These are phyloP conservation scores for Xylaria digitata DNA, from an alignment of 2,329 filamentous ascomycete genomes.

Conservation along the genomic window DNA sequence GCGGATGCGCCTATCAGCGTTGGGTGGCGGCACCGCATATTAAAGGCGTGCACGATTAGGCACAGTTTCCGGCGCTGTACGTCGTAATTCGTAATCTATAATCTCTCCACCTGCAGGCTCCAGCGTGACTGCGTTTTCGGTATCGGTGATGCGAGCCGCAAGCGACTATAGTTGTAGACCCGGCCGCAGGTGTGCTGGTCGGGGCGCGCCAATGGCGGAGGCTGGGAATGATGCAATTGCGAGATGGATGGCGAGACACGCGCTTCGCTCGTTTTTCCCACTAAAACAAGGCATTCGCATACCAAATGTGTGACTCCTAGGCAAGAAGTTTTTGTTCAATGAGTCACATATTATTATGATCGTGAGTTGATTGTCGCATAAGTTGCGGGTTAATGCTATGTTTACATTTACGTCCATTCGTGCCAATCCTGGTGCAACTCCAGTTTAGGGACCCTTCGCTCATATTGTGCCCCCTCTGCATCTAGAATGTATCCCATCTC, in stretches of 20 bases:
- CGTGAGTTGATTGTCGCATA: not conserved
- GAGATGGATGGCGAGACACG: conserved; percentile 10
- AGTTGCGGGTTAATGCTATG: not conserved
- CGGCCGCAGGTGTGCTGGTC: not conserved
- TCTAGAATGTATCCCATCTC: conserved; percentile 61
- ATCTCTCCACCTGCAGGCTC: conserved; percentile 3
- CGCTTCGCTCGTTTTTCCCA: conserved; percentile 8
- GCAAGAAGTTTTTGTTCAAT: not conserved
- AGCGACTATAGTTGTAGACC: not conserved
- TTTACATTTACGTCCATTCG: conserved; percentile 40
- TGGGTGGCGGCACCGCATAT: not conserved
- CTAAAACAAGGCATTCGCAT: not conserved
- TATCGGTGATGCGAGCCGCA: not conserved
- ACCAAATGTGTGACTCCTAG: not conserved
- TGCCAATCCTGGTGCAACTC: conserved; percentile 40
- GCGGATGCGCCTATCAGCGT: not conserved
- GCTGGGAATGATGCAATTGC: conserved; percentile 25
- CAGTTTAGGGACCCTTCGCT: not conserved
- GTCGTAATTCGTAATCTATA: conserved; percentile 24
- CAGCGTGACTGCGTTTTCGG: not conserved
- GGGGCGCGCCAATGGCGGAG: conserved; percentile 14
- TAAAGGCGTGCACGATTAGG: not conserved
- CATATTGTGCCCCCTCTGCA: conserved; percentile 59
- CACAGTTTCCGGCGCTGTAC: not conserved
- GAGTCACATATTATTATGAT: not conserved